These are phyloP conservation scores for Macaranga tanarius DNA, from an alignment of 441 rosid species.

Conservation along the genomic window DNA sequence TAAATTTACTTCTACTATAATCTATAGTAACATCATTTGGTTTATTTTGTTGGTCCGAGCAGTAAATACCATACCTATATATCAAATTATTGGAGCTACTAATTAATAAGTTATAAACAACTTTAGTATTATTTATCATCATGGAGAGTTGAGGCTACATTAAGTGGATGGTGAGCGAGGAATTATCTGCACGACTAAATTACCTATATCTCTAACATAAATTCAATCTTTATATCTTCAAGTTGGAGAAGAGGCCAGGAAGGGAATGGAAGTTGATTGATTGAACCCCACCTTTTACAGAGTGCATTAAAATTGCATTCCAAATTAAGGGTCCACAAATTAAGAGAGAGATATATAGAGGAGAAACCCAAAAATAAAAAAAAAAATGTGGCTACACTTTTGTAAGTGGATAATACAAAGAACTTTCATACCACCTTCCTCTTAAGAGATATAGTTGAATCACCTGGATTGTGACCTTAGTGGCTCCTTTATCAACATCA, in stretches of 20 bases:
- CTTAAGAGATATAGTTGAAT: constrained; percentile 43
- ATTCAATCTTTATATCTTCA: constrained; percentile 21
- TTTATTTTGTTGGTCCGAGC: no score
- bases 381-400: constrained; percentile 22
- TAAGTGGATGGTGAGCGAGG: no score
- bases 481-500: constrained; percentile 35
- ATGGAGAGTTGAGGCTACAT: neutral
- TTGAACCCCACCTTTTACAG: constrained; percentile 36
- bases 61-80: no score
- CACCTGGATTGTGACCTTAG: constrained; percentile 54
- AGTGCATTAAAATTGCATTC: constrained; percentile 30
- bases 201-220: no score
- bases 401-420: constrained; percentile 33
- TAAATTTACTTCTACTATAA: no score
- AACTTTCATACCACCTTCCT: constrained; percentile 8
- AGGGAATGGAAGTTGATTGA: constrained; percentile 37
- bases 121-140: neutral
- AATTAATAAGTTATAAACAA: no score
- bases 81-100: no score
- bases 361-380: neutral
- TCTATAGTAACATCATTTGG: no score
- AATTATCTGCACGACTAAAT: no score
- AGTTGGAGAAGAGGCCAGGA: constrained; percentile 15
- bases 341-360: neutral
- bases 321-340: constrained; percentile 16